These are phyloP conservation scores for Yamadazyma nakazawae DNA, from an alignment of 805 yeast genomes.

Conservation along the genomic window DNA sequence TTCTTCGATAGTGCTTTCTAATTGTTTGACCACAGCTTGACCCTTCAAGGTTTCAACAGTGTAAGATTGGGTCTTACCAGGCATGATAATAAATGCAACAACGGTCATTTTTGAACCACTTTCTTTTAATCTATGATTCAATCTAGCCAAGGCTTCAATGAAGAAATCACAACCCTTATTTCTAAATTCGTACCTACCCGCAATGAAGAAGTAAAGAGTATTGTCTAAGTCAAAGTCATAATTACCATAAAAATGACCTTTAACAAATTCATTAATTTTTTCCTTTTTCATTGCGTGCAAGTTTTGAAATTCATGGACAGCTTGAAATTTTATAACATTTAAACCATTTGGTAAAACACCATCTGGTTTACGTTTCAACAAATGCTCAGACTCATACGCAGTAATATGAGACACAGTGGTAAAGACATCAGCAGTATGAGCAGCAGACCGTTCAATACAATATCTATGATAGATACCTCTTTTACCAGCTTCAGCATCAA, in stretches of 20 bases:
- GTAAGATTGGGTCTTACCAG: conserved; percentile 89
- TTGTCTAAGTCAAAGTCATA: conserved; percentile 92
- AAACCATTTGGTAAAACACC: conserved; percentile 97
- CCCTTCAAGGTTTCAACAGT: conserved; percentile 95
- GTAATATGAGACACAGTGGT: conserved; percentile 97
- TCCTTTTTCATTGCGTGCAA: conserved; percentile 89
- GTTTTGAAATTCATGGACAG: conserved; percentile 97
- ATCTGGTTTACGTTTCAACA: conserved; percentile 93
- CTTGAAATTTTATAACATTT: conserved; percentile 92
- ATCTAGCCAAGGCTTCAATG: conserved; percentile 87
- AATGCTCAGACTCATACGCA: conserved; percentile 92
- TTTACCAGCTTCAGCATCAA: conserved; percentile 97
- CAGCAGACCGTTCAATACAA: conserved; percentile 94
- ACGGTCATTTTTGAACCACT: conserved; percentile 85
- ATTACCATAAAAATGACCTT: conserved; percentile 97
- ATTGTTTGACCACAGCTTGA: conserved; percentile 91
- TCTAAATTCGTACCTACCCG: conserved; percentile 95
- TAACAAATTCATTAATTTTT: conserved; percentile 87
- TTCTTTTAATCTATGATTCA: conserved; percentile 82
- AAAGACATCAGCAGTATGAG: conserved; percentile 93
- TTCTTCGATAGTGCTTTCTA: conserved; percentile 84
- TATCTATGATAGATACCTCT: conserved; percentile 96
- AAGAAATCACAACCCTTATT: conserved; percentile 96
- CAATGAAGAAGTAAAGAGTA: conserved; percentile 91
- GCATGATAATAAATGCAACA: conserved; percentile 97